Base-by-base conservation (phyloP, 176 grass and related monocot genomes). In the Raddia guianensis region DNA sequence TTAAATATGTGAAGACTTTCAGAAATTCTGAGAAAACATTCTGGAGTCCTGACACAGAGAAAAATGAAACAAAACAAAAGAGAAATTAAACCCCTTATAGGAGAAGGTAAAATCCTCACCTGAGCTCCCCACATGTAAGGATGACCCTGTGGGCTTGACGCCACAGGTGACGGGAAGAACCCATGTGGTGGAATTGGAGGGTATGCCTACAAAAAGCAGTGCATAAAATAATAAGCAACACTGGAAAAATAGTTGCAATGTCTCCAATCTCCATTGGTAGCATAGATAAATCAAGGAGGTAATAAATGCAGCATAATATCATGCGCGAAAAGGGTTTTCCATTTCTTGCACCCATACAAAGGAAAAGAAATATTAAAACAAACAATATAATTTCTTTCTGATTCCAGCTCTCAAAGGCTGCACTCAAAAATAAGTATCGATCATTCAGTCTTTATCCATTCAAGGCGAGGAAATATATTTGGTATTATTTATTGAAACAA, bases 41-140 rank as follows among this genome's bases (percentile, higher is more conserved):
- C 65, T 62, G 16, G 33, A 37, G 65, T 46, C 6, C 18, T 12
- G 47, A 87, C 71, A 87, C 71, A 79, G 10, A 9, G 70, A 82
- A 86, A 63, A 49, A 49, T 48, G 27, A 81, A 77, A 83, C 83
- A 57, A 0, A 74, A 62, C 5, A 46, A 72, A 51, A 21, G 16
- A 72, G 71, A 16, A 64, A 66, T 71, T 43, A 72, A n/a, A n/a
- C 57, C n/a, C 37, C 8, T 10, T 56, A 0, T 49, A 20, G 76
- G 10, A 2, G 62, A 49, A 53, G 69, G n/a, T 43, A 43, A 63
- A 88, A 67, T 27, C 47, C 40, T 51, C 72, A 95, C 96, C 85
- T 93, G 96, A 86, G 88, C 82, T 78, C 93, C 96, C 96, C 96
- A 99, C 96, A 99, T 95, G 76, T 93, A 99, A 35, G 93, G 90